Conservation (phyloP, 140 eudicot genomes). For the Anethum foeniculum region DNA sequence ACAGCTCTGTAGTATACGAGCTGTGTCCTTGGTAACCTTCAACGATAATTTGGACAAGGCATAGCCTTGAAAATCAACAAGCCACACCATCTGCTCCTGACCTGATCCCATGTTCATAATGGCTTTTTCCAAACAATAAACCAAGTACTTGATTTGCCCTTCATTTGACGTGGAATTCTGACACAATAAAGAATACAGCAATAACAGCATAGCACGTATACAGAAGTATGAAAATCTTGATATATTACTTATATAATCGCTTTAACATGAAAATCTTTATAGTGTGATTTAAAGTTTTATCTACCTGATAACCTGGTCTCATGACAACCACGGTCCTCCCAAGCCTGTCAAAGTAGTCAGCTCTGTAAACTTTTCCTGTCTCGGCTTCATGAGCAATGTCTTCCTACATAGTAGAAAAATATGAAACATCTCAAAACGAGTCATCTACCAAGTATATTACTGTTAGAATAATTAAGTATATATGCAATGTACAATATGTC, state of each 20-base stretch:
- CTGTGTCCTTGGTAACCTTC: constrained; percentile 20
- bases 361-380: constrained; percentile 34
- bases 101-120: constrained; percentile 20
- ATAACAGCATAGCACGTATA: neutral
- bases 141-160: constrained; percentile 31
- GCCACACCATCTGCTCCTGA: constrained; percentile 46
- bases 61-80: constrained; percentile 32
- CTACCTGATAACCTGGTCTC: constrained; percentile 38
- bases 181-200: neutral
- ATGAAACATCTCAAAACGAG: neutral
- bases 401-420: constrained; percentile 20
- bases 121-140: constrained; percentile 39
- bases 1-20: constrained; percentile 15
- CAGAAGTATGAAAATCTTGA: neutral
- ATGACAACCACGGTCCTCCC: constrained; percentile 40
- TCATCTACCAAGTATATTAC: neutral
- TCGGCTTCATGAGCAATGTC: constrained; percentile 42
- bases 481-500: neutral
- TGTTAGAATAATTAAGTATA: neutral
- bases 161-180: constrained; percentile 29
- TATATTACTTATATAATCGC: neutral
- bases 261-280: neutral
- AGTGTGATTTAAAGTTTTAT: neutral
- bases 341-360: constrained; percentile 28
- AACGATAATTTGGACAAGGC: constrained; percentile 22